A percentile compares a stretch with the other conserved stretches of the same genome.
Evolutionary conservation across 139 green algal genomes (phyloP).

Genomic region (Desmodesmus armatus): DNA sequence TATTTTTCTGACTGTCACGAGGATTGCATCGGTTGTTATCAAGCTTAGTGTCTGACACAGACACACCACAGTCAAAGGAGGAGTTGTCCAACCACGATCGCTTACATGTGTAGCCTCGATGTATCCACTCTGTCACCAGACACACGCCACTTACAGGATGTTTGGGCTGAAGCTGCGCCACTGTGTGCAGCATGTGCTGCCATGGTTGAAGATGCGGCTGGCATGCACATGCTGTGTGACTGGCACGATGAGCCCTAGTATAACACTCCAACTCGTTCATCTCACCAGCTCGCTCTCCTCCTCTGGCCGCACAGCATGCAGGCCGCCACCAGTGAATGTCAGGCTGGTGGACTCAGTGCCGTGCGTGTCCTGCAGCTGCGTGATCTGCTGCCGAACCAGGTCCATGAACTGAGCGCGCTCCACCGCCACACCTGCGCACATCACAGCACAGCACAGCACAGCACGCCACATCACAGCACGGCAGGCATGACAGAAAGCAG

Average conservation of each 20-base stretch:
- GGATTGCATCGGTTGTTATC: not conserved
- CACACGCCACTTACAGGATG: no score
- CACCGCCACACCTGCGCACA: constrained; percentile 64
- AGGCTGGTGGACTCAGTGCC: constrained; percentile 51
- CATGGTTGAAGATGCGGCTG: no score
- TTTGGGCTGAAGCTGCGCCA: no score
- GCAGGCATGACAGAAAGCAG: not conserved
- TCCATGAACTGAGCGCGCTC: constrained; percentile 90
- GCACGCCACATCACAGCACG: not conserved
- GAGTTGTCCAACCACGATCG: no score
- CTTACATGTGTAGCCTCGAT: no score
- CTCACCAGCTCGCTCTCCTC: constrained; percentile 10
- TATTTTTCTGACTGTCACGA: not conserved
- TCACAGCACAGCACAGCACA: no score
- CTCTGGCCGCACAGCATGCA: constrained; percentile 32
- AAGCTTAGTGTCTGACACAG: no score
- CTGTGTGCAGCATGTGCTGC: no score
- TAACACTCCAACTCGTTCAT: not conserved
- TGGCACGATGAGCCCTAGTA: not conserved
- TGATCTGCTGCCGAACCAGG: constrained; percentile 84
- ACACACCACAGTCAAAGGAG: no score
- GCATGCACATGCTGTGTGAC: not conserved
- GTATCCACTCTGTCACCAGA: no score
- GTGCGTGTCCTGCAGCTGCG: constrained; percentile 50
- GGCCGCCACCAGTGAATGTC: constrained; percentile 53